These are phyloP conservation scores for Fusarium sp. DNA, from an alignment of 2,329 filamentous ascomycete species.

Conservation along the genomic window DNA sequence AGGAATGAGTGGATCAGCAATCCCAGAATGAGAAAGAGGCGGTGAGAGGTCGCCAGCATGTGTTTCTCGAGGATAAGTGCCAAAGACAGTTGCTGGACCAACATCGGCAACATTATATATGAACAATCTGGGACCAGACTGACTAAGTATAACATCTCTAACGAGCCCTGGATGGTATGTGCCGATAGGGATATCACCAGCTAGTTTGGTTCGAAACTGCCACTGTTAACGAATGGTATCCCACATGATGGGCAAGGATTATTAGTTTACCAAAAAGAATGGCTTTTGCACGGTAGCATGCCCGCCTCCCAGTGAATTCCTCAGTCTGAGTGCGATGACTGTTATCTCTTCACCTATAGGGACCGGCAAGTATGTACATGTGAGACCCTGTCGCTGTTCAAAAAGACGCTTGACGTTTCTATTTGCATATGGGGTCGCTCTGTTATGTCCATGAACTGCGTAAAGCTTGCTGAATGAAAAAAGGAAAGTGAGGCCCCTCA, in stretches of 20 bases:
- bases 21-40: background rate
- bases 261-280: slow-evolving; percentile 1
- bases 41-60: background rate
- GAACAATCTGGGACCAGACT: slow-evolving; percentile 14
- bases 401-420: background rate
- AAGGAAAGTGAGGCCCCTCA: slow-evolving; percentile 25
- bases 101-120: slow-evolving; percentile 12
- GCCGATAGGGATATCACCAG: slow-evolving; percentile 14
- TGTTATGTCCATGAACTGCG: slow-evolving; percentile 16
- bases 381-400: background rate
- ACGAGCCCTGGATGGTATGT: background rate
- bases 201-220: slow-evolving; percentile 20
- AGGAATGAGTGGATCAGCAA: background rate
- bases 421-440: background rate
- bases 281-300: slow-evolving; percentile 11
- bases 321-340: slow-evolving; percentile 1
- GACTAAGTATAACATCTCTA: slow-evolving; percentile 14
- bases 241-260: accelerated
- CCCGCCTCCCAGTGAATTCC: slow-evolving; percentile 1
- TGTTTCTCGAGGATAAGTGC: slow-evolving; percentile 11
- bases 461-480: slow-evolving; percentile 27
- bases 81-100: slow-evolving; percentile 25
- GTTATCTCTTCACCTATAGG: slow-evolving; percentile 15
- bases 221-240: background rate
- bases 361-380: slow-evolving; percentile 14